Conservation (phyloP, 352 stramenopile species). For the Globisporangium uncinulatum region DNA sequence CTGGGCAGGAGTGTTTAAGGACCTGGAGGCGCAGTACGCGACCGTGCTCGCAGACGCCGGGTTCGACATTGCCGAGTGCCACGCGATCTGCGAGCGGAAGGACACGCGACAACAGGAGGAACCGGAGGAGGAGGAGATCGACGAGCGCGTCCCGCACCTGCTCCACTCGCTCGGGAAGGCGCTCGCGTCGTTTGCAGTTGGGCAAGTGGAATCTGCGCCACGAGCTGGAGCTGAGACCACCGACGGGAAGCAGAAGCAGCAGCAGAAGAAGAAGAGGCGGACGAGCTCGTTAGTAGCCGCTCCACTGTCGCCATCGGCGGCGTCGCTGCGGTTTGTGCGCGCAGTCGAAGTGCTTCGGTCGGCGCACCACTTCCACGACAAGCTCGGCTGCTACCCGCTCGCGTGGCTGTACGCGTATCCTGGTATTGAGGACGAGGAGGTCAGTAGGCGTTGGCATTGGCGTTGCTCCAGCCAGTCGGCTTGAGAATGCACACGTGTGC, state of each 20-base stretch:
- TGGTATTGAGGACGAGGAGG: conserved; percentile 52
- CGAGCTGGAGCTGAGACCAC: neutral
- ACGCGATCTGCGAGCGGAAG: conserved; percentile 59
- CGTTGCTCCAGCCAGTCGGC: neutral
- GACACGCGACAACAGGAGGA: conserved; percentile 54
- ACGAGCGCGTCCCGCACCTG: conserved; percentile 57
- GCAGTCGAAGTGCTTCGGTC: conserved; percentile 58
- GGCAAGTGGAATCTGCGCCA: neutral
- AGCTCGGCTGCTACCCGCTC: conserved; percentile 73
- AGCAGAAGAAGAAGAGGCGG: conserved; percentile 7
- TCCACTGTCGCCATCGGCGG: neutral
- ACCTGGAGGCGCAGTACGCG: conserved; percentile 39
- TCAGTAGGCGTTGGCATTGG: conserved; percentile 9
- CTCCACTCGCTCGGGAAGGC: conserved; percentile 61
- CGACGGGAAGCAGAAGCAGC: conserved; percentile 8
- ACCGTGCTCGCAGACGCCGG: conserved; percentile 27
- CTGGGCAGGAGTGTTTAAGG: conserved; percentile 39
- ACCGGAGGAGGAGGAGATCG: conserved; percentile 54
- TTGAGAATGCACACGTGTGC: too few species aligned
- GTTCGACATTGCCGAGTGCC: conserved; percentile 56
- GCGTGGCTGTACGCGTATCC: conserved; percentile 55
- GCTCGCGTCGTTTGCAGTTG: conserved; percentile 25
- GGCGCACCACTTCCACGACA: conserved; percentile 80
- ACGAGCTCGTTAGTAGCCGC: neutral
- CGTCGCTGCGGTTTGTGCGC: conserved; percentile 28